Conservation (phyloP, 2,329 filamentous ascomycete species). For the Capronia epimyces region DNA sequence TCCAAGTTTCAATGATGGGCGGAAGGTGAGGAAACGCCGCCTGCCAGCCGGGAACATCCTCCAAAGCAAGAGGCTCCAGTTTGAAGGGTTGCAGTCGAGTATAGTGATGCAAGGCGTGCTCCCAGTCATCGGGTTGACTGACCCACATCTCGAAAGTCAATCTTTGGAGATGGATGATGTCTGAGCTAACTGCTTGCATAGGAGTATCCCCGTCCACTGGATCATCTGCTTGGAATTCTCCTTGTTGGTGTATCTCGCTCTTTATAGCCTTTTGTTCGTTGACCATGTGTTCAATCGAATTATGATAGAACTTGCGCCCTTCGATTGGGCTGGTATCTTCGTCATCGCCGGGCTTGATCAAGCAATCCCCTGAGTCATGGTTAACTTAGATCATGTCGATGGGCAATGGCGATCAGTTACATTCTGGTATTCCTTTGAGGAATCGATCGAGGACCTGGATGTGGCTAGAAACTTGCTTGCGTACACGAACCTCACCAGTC, state of each 20-base stretch:
- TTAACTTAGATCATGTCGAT: constrained; percentile 5
- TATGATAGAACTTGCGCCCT: constrained; percentile 22
- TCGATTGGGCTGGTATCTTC: constrained; percentile 5
- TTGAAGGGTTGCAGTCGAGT: constrained; percentile 40
- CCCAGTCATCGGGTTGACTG: constrained; percentile 35
- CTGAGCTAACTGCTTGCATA: neutral
- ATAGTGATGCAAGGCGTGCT: constrained; percentile 42
- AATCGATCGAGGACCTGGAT: constrained; percentile 58
- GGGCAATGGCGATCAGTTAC: constrained; percentile 36
- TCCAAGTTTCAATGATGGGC: constrained; percentile 34
- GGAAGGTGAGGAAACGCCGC: constrained; percentile 39
- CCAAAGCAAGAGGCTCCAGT: constrained; percentile 37
- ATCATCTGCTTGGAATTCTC: constrained; percentile 4
- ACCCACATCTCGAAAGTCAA: constrained; percentile 46
- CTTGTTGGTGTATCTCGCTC: neutral
- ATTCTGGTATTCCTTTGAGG: constrained; percentile 48
- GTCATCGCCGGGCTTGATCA: constrained; percentile 17
- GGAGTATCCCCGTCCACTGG: constrained; percentile 1
- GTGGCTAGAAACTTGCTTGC: constrained; percentile 61
- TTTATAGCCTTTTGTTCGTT: constrained; percentile 13
- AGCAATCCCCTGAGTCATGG: constrained; percentile 15
- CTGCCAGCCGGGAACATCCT: constrained; percentile 40
- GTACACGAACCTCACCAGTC: constrained; percentile 48
- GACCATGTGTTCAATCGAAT: constrained; percentile 25
- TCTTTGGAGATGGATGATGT: constrained; percentile 25